Percentiles rank a stretch among this genome's conserved stretches.
Conservation (phyloP, 306 rosid species). For the Cucumis melo region DNA sequence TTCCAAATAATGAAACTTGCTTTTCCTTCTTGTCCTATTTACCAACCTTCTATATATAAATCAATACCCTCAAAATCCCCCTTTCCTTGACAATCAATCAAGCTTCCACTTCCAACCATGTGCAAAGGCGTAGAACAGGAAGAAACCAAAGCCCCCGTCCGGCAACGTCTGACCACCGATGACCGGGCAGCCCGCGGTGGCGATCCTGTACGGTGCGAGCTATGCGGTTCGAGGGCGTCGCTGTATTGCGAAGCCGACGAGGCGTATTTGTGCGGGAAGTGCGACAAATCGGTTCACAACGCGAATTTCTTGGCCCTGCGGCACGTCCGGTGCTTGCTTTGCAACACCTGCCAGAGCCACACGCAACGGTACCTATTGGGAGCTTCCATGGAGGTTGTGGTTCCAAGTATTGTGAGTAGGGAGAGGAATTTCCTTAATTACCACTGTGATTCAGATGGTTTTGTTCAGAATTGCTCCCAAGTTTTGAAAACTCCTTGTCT, state of each 20-base stretch:
- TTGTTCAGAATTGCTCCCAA: not conserved
- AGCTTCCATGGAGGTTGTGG: constrained; percentile 22
- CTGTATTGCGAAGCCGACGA: constrained; percentile 59
- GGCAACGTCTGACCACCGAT: constrained; percentile 1
- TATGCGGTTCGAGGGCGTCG: constrained; percentile 44
- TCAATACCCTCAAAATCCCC: not conserved
- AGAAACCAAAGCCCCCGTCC: constrained; percentile 10
- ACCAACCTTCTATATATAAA: no score
- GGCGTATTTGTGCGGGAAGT: constrained; percentile 53
- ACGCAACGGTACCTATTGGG: constrained; percentile 42
- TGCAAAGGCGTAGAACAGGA: constrained; percentile 35
- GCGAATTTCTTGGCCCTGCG: constrained; percentile 73
- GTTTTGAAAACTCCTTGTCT: not conserved
- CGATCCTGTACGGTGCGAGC: constrained; percentile 28
- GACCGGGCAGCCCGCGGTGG: not conserved
- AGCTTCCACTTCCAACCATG: not conserved
- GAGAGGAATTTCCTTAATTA: not conserved
- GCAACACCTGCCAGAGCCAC: constrained; percentile 52
- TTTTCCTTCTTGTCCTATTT: not conserved
- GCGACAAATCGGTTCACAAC: constrained; percentile 54
- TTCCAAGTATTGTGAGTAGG: constrained; percentile 13
- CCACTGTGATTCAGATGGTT: not conserved
- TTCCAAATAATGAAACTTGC: not conserved
- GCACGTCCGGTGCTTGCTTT: constrained; percentile 53
- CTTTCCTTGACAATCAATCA: not conserved